A percentile compares a stretch with the other conserved stretches of the same genome.
phyloP scores from a whole-genome alignment of 306 rosid species.

The Dalbergia oliveri region DNA sequence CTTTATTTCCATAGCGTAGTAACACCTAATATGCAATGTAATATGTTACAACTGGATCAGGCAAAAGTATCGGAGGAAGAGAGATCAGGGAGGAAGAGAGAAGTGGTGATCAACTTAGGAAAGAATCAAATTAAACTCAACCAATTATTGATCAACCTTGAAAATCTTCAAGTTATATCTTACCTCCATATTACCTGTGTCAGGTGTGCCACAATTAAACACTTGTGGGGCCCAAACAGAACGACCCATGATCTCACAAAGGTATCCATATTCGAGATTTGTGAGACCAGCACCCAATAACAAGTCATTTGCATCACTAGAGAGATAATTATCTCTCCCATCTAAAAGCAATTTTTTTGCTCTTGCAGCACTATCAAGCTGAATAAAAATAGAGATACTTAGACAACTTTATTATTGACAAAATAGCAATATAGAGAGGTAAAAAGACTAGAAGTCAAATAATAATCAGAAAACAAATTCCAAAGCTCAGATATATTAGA shows the following conservation, averaged over 20 bases:
- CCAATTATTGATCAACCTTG: conserved; percentile 31
- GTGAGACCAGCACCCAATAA: conserved; percentile 93
- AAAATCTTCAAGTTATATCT: conserved; percentile 43
- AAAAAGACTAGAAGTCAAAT: background rate
- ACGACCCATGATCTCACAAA: conserved; percentile 97
- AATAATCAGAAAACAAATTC: conserved; percentile 6
- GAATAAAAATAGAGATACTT: conserved; percentile 48
- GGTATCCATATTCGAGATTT: conserved; percentile 96
- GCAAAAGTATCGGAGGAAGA: conserved; percentile 20
- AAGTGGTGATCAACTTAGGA: conserved; percentile 13
- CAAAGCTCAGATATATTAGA: background rate
- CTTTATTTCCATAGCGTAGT: conserved; percentile 85
- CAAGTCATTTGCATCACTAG: conserved; percentile 55
- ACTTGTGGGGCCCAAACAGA: conserved; percentile 96
- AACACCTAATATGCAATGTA: conserved; percentile 71
- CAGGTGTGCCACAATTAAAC: conserved; percentile 94
- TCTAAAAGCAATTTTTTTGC: conserved; percentile 70
- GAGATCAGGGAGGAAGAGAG: background rate
- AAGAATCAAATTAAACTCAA: conserved; percentile 31
- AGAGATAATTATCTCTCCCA: conserved; percentile 61
- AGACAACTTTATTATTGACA: background rate
- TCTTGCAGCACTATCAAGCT: conserved; percentile 93
- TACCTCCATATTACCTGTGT: conserved; percentile 99
- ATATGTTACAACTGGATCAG: conserved; percentile 32
- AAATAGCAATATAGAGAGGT: background rate